These are phyloP conservation scores for Wickerhamiella occidentalis DNA, from an alignment of 805 yeast species.

Conservation along the genomic window DNA sequence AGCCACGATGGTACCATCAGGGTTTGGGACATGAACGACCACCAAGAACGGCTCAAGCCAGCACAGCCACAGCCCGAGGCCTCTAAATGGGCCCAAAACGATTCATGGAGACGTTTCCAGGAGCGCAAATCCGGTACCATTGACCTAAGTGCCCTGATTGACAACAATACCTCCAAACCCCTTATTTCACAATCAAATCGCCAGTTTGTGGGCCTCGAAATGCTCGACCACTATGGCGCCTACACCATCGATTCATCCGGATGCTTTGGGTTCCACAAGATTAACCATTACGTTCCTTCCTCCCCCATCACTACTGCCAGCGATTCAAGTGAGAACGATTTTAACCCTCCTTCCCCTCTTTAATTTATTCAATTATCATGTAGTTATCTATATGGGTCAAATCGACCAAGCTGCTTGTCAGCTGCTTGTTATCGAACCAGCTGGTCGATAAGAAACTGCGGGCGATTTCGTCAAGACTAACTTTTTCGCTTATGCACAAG, in stretches of 20 bases:
- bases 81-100: constrained; percentile 11
- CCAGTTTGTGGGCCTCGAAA: constrained; percentile 22
- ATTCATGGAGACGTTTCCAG: constrained; percentile 23
- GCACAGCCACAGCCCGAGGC: background rate
- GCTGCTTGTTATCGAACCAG: no score
- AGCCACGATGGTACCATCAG: constrained; percentile 56
- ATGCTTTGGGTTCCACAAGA: constrained; percentile 26
- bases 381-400: no score
- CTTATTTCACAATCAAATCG: constrained; percentile 22
- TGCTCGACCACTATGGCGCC: constrained; percentile 16
- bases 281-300: constrained; percentile 9
- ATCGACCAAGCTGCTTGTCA: no score
- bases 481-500: background rate
- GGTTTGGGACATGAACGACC: constrained; percentile 43
- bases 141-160: constrained; percentile 14
- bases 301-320: constrained; percentile 11
- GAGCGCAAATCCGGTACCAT: constrained; percentile 19
- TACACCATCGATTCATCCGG: constrained; percentile 26
- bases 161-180: constrained; percentile 9
- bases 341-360: constrained; percentile 14
- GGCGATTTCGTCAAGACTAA: no score
- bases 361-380: constrained; percentile 8
- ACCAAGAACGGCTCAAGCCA: background rate
- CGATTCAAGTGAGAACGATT: constrained; percentile 15
- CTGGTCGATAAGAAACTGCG: no score